These are phyloP conservation scores for Colletotrichum incanum DNA, from an alignment of 2,329 filamentous ascomycete species.

Conservation along the genomic window DNA sequence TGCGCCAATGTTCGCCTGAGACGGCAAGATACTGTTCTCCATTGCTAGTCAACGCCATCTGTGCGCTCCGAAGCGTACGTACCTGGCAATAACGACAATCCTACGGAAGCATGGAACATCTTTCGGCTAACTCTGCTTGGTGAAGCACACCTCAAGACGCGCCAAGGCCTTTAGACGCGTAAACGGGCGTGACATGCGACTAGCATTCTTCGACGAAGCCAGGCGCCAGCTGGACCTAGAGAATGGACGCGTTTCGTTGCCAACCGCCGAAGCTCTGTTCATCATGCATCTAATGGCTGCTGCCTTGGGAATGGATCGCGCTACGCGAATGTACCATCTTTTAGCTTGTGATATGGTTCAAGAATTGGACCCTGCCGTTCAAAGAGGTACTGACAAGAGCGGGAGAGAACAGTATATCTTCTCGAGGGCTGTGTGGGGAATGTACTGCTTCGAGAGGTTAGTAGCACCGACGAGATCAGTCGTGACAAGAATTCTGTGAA, in stretches of 20 bases:
- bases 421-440: slow-evolving; percentile 43
- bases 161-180: slow-evolving; percentile 43
- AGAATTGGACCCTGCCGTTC: background rate
- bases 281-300: slow-evolving; percentile 43
- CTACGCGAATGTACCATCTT: slow-evolving; percentile 45
- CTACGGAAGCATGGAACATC: background rate
- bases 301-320: slow-evolving; percentile 40
- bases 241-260: slow-evolving; percentile 42
- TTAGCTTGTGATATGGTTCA: slow-evolving; percentile 46
- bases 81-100: background rate
- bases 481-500: background rate
- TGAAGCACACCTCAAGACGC: slow-evolving; percentile 45
- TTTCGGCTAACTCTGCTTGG: background rate
- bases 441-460: slow-evolving; percentile 46
- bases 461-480: background rate
- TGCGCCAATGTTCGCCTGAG: background rate
- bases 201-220: slow-evolving; percentile 46
- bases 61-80: slow-evolving; percentile 14
- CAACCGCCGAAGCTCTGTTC: slow-evolving; percentile 46
- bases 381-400: background rate
- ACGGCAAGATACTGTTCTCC: slow-evolving; percentile 1
- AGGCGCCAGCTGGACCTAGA: slow-evolving; percentile 47
- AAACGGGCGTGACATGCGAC: slow-evolving; percentile 42
- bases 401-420: slow-evolving; percentile 17
- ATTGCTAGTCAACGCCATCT: slow-evolving; percentile 1